Conservation (phyloP, 2,329 filamentous ascomycete species). For the Xylariales sp. region DNA sequence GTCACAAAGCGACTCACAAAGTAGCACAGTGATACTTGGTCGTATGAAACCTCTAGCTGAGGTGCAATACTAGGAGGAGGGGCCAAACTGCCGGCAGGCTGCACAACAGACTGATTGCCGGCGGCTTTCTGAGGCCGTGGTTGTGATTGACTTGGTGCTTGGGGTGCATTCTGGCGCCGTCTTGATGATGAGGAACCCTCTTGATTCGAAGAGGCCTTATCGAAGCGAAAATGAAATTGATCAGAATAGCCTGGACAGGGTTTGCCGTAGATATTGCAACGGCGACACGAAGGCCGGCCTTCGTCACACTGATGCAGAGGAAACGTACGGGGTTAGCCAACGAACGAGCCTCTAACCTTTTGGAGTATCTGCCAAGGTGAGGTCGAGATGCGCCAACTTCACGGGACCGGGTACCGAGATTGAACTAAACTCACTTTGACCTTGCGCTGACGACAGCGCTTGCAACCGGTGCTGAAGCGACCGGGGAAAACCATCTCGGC, state of each 20-base stretch:
- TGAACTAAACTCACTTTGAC: constrained; percentile 36
- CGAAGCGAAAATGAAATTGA: constrained; percentile 39
- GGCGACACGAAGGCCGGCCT: constrained; percentile 33
- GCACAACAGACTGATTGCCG: background rate
- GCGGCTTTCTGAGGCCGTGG: constrained; percentile 10
- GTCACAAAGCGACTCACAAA: constrained; percentile 38
- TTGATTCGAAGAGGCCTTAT: constrained; percentile 32
- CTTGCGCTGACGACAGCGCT: constrained; percentile 37
- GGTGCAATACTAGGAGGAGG: constrained; percentile 18
- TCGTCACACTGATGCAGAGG: constrained; percentile 35
- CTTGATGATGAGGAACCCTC: constrained; percentile 3
- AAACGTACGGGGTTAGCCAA: constrained; percentile 29
- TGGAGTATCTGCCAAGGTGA: background rate
- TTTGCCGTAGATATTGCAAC: constrained; percentile 36
- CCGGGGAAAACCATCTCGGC: constrained; percentile 39
- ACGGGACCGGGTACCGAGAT: constrained; percentile 1
- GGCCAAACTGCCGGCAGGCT: background rate
- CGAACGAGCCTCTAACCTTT: background rate
- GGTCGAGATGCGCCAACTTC: background rate
- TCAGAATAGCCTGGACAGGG: constrained; percentile 38
- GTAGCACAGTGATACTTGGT: constrained; percentile 36
- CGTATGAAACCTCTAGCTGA: constrained; percentile 29
- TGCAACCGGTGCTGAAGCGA: constrained; percentile 37
- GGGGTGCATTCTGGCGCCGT: constrained; percentile 5
- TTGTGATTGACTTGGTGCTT: constrained; percentile 8